Base-by-base conservation (phyloP, 306 rosid species). In the Vicia faba region DNA sequence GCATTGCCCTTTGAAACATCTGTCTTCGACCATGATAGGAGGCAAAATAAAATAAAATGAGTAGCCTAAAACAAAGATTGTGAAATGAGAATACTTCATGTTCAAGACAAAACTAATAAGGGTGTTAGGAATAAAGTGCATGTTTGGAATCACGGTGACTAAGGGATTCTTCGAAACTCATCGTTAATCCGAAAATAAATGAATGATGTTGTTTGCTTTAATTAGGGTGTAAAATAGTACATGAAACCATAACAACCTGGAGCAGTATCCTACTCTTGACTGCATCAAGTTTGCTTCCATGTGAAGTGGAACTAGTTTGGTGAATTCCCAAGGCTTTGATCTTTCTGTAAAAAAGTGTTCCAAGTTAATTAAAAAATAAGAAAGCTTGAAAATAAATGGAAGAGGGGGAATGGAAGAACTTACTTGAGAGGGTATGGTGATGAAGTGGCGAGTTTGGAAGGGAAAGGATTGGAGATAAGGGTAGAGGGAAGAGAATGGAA, bases 21-120 rank as follows among this genome's bases (percentile, higher is more conserved):
- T 91, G 95, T 85, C 95, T 87, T 91, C 86, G 89, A 80, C 84
- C 88, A 77, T 40, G 69, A 69, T 64, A 66, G 71, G 71, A 71
- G 67, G 49, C 61, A 65, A 16, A 41, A 14, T 14, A 80, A 45
- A 45, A 8, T 16, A 8, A 8, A 75, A 50, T 85, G 49, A 85
- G 72, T 71, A 68, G 51, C 18, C 49, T 16, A 41, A 71, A 55
- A 66, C 56, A 11, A 38, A 56, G 49, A 29, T 38, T 55, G 58
- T 54, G 61, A 53, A 51, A 69, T 12, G 43, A 28, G 4, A 46
- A n/a, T n/a, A n/a, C n/a, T n/a, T n/a, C n/a, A n/a, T n/a, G n/a
- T n/a, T n/a, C n/a, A n/a, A n/a, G n/a, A n/a, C n/a, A n/a, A n/a
- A n/a, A n/a, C n/a, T n/a, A n/a, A n/a, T n/a, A n/a, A n/a, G n/a